Conservation (phyloP, 2,329 filamentous ascomycete species). For the Phialophora tarda region DNA sequence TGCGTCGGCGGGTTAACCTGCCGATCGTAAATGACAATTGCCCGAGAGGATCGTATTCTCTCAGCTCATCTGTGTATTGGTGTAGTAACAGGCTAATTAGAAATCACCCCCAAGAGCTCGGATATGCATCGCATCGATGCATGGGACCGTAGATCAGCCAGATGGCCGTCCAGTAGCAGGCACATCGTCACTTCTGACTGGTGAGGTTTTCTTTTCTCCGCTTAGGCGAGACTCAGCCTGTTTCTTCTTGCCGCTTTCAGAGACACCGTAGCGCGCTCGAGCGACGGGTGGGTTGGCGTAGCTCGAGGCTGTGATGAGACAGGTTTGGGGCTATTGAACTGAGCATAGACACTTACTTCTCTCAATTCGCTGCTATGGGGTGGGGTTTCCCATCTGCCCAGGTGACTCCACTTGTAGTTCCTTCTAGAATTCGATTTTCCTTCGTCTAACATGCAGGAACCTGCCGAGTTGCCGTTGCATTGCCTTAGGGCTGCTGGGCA, state of each 20-base stretch:
- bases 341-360: background rate
- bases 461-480: slow-evolving; percentile 31
- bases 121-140: slow-evolving; percentile 16
- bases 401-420: slow-evolving; percentile 13
- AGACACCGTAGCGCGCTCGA: background rate
- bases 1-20: background rate
- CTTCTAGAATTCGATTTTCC: slow-evolving; percentile 26
- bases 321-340: background rate
- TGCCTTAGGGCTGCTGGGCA: slow-evolving; percentile 13
- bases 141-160: slow-evolving; percentile 15
- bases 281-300: background rate
- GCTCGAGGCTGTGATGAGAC: slow-evolving; percentile 14
- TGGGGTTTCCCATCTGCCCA: slow-evolving; percentile 6
- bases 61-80: slow-evolving; percentile 11
- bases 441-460: slow-evolving; percentile 31
- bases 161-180: slow-evolving; percentile 10
- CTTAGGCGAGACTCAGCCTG: background rate
- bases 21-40: background rate
- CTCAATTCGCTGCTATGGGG: background rate
- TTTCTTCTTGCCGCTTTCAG: slow-evolving; percentile 12
- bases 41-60: background rate
- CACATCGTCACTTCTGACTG: slow-evolving; percentile 10
- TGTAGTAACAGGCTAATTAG: slow-evolving; percentile 21
- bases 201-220: slow-evolving; percentile 14
- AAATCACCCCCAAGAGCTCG: slow-evolving; percentile 15